Percentiles rank a stretch among this genome's conserved stretches.
phyloP scores from a whole-genome alignment of 2,329 filamentous ascomycete species.

The Sporothrix mexicana region DNA sequence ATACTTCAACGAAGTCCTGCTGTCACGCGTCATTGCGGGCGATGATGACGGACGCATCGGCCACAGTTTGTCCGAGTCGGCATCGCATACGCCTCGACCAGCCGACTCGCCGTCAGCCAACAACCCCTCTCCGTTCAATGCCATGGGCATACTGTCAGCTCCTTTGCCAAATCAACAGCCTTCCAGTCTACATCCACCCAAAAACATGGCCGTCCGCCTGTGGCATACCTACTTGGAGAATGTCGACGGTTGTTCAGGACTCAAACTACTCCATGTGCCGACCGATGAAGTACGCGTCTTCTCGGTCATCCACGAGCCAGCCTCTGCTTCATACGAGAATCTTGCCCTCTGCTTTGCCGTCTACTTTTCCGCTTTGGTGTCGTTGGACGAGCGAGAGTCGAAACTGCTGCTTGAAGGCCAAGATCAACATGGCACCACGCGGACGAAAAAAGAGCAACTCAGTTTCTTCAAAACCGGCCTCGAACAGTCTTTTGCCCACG shows the following conservation, averaged over 20 bases:
- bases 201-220: neutral
- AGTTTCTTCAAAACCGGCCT: neutral
- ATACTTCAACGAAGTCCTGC: constrained; percentile 13
- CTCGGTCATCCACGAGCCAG: constrained; percentile 2
- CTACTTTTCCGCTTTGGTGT: constrained; percentile 1
- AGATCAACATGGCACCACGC: neutral
- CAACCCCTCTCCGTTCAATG: neutral
- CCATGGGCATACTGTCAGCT: constrained; percentile 3
- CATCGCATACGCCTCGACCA: neutral
- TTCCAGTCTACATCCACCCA: neutral
- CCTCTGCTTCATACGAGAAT: neutral
- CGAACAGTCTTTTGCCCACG: constrained; percentile 13
- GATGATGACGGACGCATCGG: constrained; percentile 5
- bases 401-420: neutral
- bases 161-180: neutral
- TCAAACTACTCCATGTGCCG: constrained; percentile 12
- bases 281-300: constrained; percentile 13
- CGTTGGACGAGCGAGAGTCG: neutral
- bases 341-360: constrained; percentile 18
- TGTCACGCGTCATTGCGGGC: neutral
- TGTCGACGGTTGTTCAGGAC: constrained; percentile 9
- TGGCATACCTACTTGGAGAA: constrained; percentile 14
- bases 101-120: neutral
- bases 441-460: neutral
- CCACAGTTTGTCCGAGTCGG: neutral